phyloP scores from a whole-genome alignment of 371 early-diverging fungal genomes.

The Syncephalastrum sp. region DNA sequence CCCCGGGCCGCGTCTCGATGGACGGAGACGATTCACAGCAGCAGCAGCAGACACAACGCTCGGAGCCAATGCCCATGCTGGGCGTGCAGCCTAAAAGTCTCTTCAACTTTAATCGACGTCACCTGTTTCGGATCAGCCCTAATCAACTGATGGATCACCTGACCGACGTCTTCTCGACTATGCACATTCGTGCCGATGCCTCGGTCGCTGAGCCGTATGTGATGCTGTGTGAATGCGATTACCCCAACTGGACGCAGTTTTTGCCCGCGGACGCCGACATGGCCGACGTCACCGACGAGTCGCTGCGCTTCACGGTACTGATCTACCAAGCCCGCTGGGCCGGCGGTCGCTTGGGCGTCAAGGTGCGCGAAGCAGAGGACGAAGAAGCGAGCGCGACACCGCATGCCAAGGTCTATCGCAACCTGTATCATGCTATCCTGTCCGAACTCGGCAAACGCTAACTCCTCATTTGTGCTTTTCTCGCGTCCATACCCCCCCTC shows the following conservation, averaged over 20 bases:
- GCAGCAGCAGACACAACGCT: background rate
- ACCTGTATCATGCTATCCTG: conserved; percentile 24
- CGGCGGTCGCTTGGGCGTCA: conserved; percentile 37
- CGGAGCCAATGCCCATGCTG: conserved; percentile 15
- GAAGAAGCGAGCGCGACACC: conserved; percentile 9
- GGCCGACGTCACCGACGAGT: conserved; percentile 10
- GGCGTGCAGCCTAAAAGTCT: conserved; percentile 28
- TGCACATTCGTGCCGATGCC: conserved; percentile 18
- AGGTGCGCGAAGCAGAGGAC: conserved; percentile 35
- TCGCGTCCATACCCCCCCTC: background rate
- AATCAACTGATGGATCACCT: conserved; percentile 30
- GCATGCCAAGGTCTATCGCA: conserved; percentile 21
- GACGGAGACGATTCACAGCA: background rate
- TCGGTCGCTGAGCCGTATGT: conserved; percentile 21
- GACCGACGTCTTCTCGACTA: conserved; percentile 13
- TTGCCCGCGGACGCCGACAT: conserved; percentile 7
- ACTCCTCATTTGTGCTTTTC: background rate
- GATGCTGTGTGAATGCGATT: conserved; percentile 27
- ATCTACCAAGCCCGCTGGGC: conserved; percentile 44
- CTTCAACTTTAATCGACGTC: conserved; percentile 36
- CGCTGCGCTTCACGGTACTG: conserved; percentile 27
- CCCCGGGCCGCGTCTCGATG: background rate
- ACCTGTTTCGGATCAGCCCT: conserved; percentile 29
- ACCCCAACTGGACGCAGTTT: conserved; percentile 20
- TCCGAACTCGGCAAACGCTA: conserved; percentile 24